Base-by-base conservation (phyloP, 148 eudicot genomes). In the Vaccinium vitisidaea region DNA sequence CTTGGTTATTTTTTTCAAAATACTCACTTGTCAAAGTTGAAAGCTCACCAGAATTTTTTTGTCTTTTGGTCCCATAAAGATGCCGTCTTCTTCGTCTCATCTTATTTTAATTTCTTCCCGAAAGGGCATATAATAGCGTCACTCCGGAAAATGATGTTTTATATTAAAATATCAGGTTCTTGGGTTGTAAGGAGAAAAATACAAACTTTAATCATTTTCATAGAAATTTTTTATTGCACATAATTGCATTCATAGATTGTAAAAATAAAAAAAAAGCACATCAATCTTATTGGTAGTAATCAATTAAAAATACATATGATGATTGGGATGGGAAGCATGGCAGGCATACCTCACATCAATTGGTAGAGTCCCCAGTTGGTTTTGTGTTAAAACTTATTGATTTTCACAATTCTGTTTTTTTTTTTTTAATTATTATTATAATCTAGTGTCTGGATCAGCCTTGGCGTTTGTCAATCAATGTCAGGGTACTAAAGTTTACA, bases 51-150 rank as follows among this genome's bases (percentile, higher is more conserved):
- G n/a, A 36, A 80, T 84, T 43, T 43, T 43, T 53, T 53, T 71
- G 83, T 78, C 85, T 53, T 80, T 56, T 63, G 46, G 79, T 43
- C 52, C 10, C 71, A 71, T 19, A 70, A 63, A 75, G 85, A 23
- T 84, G 84, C 63, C 58, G 43, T 76, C 3, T 25, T 48, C 12
- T 30, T 21, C 32, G 71, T 65, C 73, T 25, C 73, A 4, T 25
- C 32, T 12, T 67, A 25, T 67, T 67, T 67, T 67, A 23, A 67
- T 11, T 6, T 27, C 73, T 25, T 27, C 73, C 73, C 36, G 55
- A 67, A 25, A 67, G 36, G 36, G 73, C 73, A 67, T 27, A 12
- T 11, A 27, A 21, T 5, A 27, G 36, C 73, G 4, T 67, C 73
- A 67, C 73, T 12, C 16, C 25, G 27, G 36, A 67, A 67, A 67